A percentile compares a stretch with the other conserved stretches of the same genome.
phyloP scores from a whole-genome alignment of 768 basidiomycete species.

The Russula abietina region DNA sequence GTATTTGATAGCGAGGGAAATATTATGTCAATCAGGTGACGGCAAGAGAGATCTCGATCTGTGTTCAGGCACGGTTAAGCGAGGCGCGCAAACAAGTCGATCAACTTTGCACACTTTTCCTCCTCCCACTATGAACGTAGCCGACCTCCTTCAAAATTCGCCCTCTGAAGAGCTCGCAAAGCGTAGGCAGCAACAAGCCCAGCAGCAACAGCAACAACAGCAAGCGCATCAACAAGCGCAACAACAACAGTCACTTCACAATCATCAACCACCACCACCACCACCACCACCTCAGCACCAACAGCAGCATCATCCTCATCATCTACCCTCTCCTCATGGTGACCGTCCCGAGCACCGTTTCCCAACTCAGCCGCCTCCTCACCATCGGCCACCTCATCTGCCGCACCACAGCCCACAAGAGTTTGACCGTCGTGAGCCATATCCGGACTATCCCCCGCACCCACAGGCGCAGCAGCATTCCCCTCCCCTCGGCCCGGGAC shows the following conservation, averaged over 20 bases:
- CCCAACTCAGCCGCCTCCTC: constrained; percentile 23
- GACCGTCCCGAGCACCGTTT: constrained; percentile 27
- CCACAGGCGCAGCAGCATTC: constrained; percentile 21
- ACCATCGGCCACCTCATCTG: constrained; percentile 22
- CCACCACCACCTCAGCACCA: constrained; percentile 29
- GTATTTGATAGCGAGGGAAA: too few relatives aligned
- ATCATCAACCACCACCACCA: constrained; percentile 30
- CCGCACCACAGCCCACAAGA: constrained; percentile 23
- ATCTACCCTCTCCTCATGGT: constrained; percentile 26
- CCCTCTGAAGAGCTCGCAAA: constrained; percentile 50
- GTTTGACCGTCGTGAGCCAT: constrained; percentile 22
- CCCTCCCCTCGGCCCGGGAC: constrained; percentile 10
- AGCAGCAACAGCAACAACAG: constrained; percentile 28
- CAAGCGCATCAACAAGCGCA: constrained; percentile 25
- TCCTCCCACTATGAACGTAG: constrained; percentile 54
- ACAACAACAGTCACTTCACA: constrained; percentile 25
- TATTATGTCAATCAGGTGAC: too few relatives aligned
- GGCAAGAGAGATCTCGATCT: constrained; percentile 2
- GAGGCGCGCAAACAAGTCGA: not conserved
- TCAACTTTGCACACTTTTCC: constrained; percentile 5
- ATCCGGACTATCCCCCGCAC: constrained; percentile 18
- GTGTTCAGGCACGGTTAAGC: not conserved
- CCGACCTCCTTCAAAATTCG: constrained; percentile 60
- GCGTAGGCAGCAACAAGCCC: constrained; percentile 27
- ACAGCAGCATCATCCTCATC: constrained; percentile 29